Percentiles rank a stretch among this genome's conserved stretches.
Evolutionary conservation across 345 rosid genomes (phyloP).

Genomic region (Carallia pectinifolia): DNA sequence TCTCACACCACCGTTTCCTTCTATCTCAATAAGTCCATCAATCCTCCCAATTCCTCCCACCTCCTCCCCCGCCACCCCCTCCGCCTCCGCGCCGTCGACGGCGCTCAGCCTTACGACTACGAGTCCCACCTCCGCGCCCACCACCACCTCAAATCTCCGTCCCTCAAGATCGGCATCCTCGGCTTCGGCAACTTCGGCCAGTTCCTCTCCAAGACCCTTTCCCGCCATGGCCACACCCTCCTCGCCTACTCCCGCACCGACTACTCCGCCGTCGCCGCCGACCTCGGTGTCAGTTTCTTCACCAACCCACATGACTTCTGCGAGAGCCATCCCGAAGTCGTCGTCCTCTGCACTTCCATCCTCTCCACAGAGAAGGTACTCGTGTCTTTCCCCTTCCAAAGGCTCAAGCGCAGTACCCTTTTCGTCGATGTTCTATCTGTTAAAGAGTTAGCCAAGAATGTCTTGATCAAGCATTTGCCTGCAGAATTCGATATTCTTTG

Average conservation of each 20-base stretch:
- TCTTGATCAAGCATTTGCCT: constrained; percentile 38
- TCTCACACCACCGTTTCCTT: not conserved
- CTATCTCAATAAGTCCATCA: no score
- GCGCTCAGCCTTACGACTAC: constrained; percentile 30
- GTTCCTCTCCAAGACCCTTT: constrained; percentile 64
- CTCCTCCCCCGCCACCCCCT: constrained; percentile 7
- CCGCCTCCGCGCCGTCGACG: constrained; percentile 23
- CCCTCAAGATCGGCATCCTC: constrained; percentile 63
- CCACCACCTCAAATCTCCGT: constrained; percentile 13
- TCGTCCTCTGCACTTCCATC: constrained; percentile 72
- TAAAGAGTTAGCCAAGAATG: constrained; percentile 49
- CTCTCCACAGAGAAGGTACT: constrained; percentile 64
- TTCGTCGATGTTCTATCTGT: constrained; percentile 75
- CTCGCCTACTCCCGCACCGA: constrained; percentile 68
- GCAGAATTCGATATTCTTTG: constrained; percentile 48
- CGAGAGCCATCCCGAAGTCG: constrained; percentile 74
- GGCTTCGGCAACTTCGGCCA: constrained; percentile 84
- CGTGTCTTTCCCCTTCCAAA: constrained; percentile 55
- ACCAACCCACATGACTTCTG: constrained; percentile 67
- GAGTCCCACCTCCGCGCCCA: constrained; percentile 17
- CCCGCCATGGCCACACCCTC: constrained; percentile 59
- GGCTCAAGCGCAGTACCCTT: constrained; percentile 60
- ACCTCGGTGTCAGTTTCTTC: constrained; percentile 50
- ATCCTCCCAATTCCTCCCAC: not conserved
- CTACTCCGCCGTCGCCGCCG: constrained; percentile 26